These are phyloP conservation scores for Eudorina sp. DNA, from an alignment of 139 green algal species.

Conservation along the genomic window DNA sequence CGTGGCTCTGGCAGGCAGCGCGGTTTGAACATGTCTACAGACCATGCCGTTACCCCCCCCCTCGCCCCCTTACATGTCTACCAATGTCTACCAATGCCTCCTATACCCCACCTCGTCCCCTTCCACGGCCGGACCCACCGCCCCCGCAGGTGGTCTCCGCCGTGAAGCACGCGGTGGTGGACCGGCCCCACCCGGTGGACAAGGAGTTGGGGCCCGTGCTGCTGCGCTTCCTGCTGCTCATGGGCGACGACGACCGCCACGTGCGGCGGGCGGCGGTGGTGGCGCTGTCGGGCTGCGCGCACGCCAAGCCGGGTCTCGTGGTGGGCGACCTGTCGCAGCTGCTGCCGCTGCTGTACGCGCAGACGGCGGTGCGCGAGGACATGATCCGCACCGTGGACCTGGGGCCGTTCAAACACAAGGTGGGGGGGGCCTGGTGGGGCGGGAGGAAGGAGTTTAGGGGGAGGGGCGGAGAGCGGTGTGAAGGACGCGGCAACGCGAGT, in stretches of 20 bases:
- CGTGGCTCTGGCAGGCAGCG: too few species aligned
- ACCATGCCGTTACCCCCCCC: too few species aligned
- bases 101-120: background rate
- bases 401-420: conserved; percentile 92
- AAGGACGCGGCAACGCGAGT: background rate
- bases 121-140: background rate
- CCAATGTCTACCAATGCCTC: too few species aligned
- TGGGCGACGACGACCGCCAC: conserved; percentile 70
- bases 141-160: conserved; percentile 71
- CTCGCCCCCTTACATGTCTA: too few species aligned
- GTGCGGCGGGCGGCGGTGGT: conserved; percentile 53
- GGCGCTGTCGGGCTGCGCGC: conserved; percentile 66
- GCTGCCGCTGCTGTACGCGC: conserved; percentile 88
- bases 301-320: conserved; percentile 84
- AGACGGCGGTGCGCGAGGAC: conserved; percentile 82
- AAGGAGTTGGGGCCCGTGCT: conserved; percentile 64
- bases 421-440: too few species aligned
- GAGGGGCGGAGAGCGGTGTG: background rate
- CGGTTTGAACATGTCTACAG: too few species aligned
- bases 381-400: conserved; percentile 92
- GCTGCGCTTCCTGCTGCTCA: conserved; percentile 73
- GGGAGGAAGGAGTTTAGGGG: too few species aligned
- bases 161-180: conserved; percentile 79
- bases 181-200: conserved; percentile 81
- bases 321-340: conserved; percentile 69